Evolutionary conservation across 306 rosid genomes (phyloP), one percentile per base, ranked within the genome.

Genomic region (Quillaja saponaria): DNA sequence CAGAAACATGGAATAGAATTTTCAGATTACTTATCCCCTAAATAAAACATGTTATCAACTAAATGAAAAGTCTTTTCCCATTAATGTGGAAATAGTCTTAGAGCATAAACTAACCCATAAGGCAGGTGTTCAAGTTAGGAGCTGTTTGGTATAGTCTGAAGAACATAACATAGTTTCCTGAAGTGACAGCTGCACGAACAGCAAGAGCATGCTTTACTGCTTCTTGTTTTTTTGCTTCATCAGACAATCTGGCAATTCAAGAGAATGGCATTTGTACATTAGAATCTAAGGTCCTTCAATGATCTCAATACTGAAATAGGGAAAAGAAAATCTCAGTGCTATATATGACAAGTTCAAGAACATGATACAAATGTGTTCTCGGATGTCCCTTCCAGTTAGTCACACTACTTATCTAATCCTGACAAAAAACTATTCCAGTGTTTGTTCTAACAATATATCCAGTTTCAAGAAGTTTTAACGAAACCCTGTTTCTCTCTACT

Each of bases 141-240:
- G 95, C 97, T 13, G 78, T 83, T 76, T 83, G 89, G 85, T 87
- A 87, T 34, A 94, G 81, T 81, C 97, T 89, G 75, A 92, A 92
- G 71, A 84, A 92, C 51, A 73, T 51, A 52, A 92, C 88, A 69
- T 87, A 92, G 63, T 89, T 92, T 77, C 91, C 99, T 0, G 85
- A 86, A 46, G 96, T 89, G 64, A 92, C 99, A 62, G 95, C 92
- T 41, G 88, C 81, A 54, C 98, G 90, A 78, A 91, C 96, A 1
- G 96, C 95, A 9, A 88, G 94, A 68, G 98, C 98, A 72, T 94
- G 99, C 62, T 76, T 89, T 45, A 94, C 95, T 58, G 94, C 87
- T 71, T 83, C 81, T 49, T 89, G 89, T 67, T 75, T 79, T 81
- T 81, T 85, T 49, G 97, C 79, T 81, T 85, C 83, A 35, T 3